Evolutionary conservation across 495 filamentous ascomycete genomes (phyloP), one percentile per base, ranked within the genome.

Genomic region (Lepidopterella palustris): DNA sequence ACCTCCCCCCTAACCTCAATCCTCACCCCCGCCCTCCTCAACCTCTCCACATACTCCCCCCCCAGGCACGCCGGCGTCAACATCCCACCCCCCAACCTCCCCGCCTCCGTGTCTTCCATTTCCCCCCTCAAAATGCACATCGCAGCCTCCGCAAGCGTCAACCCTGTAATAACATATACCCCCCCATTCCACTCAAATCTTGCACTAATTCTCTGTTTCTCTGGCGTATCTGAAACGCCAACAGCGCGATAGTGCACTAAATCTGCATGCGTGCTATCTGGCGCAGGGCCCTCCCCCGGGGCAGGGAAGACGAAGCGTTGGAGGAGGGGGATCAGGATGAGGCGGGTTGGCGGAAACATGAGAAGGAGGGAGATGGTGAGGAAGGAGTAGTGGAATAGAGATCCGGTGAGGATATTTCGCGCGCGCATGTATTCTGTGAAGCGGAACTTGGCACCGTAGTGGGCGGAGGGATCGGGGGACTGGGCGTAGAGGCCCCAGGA

Each of bases 11-110:
- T 50, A 24, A 50, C 42, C 70, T 89, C 82, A 55, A 89, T 74
- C 50, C 74, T 80, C 58, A 89, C 82, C 0, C 87, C 87, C 13
- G 76, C 80, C 50, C 78, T 76, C 13, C 81, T 76, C 59, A 92
- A 69, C 42, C 87, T 80, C 66, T 93, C 85, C 57, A 93, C 78
- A 66, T 82, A 91, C 27, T 77, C 76, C 70, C 91, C 86, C 0
- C 90, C 90, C 35, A 96, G 72, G 39, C 82, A 87, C n/a, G 89
- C 87, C n/a, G 90, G 80, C 0, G 90, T 96, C 20, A 90, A 83
- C 24, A 95, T 75, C 9, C 89, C 89, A 24, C 88, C 85, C 0
- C 79, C 75, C 0, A 88, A 76, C 20, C 80, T 74, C 62, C 78
- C 78, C 55, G 76, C 80, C 10, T 79, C 70, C 23, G 79, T 78